phyloP scores from a whole-genome alignment of 2,329 filamentous ascomycete species.

The Fusarium duplospermum region DNA sequence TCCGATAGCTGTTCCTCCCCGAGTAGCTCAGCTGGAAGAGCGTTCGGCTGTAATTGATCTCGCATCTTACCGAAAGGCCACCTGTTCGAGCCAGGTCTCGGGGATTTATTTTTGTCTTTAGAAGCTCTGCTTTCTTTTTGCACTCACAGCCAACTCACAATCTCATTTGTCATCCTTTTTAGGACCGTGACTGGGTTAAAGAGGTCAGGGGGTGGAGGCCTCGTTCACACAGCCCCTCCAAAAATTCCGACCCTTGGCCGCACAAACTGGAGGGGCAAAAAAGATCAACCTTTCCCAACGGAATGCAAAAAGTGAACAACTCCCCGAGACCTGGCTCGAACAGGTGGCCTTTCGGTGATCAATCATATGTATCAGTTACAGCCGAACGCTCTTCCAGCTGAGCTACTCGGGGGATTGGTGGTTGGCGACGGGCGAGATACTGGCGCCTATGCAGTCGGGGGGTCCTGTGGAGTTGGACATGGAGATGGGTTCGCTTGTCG shows the following conservation, averaged over 20 bases:
- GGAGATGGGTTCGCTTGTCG: background rate
- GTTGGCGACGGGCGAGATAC: background rate
- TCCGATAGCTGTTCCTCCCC: conserved; percentile 19
- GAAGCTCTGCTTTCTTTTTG: background rate
- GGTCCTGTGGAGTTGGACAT: background rate
- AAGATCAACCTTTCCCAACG: background rate
- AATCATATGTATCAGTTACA: conserved; percentile 33
- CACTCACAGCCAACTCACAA: background rate
- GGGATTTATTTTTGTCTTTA: conserved; percentile 20
- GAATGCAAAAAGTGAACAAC: conserved; percentile 6
- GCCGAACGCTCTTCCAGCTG: conserved; percentile 45
- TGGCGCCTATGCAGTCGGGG: background rate
- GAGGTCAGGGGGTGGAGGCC: too few species aligned
- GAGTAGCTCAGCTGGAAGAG: conserved; percentile 41
- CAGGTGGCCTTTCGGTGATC: conserved; percentile 37
- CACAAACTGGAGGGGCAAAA: background rate
- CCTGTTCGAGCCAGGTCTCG: conserved; percentile 41
- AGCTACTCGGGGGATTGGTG: conserved; percentile 38
- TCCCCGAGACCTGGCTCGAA: conserved; percentile 41
- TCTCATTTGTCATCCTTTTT: background rate
- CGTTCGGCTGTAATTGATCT: conserved; percentile 35
- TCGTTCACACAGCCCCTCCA: background rate
- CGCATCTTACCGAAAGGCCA: conserved; percentile 35
- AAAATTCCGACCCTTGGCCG: background rate
- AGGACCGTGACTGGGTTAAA: too few species aligned